phyloP scores from a whole-genome alignment of 805 yeast genomes.

The Nakazawaea ernobii region DNA sequence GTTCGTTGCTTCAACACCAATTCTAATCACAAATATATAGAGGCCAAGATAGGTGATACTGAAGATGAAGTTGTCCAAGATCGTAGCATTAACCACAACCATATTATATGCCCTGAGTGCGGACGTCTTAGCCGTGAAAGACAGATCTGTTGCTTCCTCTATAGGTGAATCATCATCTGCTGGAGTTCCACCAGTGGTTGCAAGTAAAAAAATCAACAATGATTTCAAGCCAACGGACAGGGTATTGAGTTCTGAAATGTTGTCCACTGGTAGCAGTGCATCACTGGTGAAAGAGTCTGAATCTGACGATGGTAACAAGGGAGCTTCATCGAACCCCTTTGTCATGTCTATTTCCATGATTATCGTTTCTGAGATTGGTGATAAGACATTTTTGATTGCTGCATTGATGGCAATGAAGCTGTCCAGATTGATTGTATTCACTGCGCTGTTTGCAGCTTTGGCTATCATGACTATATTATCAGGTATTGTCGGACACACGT shows the following conservation, averaged over 20 bases:
- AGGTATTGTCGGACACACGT: conserved; percentile 86
- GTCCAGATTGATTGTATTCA: conserved; percentile 76
- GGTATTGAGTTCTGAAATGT: not conserved
- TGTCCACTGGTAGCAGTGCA: not conserved
- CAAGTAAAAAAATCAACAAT: not conserved
- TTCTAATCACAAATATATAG: too few relatives aligned
- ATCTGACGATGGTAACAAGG: not conserved
- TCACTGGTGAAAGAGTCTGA: not conserved
- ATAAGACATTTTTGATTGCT: conserved; percentile 93
- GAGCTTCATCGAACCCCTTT: conserved; percentile 42
- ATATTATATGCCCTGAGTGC: not conserved
- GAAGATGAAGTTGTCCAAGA: not conserved
- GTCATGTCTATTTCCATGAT: conserved; percentile 87
- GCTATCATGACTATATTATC: conserved; percentile 88
- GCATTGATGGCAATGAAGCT: conserved; percentile 98
- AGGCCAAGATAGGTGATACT: not conserved
- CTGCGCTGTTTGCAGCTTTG: conserved; percentile 80
- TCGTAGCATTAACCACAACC: not conserved
- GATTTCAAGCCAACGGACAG: not conserved
- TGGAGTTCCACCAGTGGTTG: not conserved
- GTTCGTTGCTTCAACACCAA: too few relatives aligned
- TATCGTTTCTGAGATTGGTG: conserved; percentile 93
- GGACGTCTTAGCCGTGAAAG: conserved; percentile 1
- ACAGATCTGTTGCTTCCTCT: not conserved
- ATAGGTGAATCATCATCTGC: too few relatives aligned